phyloP scores from a whole-genome alignment of 805 yeast genomes.

The Jamesozyma rosinii region DNA sequence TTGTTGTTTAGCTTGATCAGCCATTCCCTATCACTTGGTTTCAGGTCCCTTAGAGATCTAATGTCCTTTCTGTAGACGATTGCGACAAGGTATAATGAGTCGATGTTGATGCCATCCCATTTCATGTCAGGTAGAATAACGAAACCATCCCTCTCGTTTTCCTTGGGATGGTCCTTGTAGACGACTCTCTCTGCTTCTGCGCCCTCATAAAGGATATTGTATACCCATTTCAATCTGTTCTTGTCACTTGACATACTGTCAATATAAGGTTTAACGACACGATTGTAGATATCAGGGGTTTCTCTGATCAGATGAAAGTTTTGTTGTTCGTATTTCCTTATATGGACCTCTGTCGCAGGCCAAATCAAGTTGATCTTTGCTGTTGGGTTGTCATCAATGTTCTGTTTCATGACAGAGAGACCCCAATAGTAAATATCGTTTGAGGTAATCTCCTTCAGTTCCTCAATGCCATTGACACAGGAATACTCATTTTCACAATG shows the following conservation, averaged over 20 bases:
- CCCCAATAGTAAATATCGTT: conserved; percentile 90
- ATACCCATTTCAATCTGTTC: conserved; percentile 79
- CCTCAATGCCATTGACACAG: conserved; percentile 24
- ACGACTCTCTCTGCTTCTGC: conserved; percentile 80
- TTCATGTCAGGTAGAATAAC: conserved; percentile 89
- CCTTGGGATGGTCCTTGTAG: conserved; percentile 41
- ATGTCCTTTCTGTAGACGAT: conserved; percentile 64
- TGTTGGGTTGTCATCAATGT: conserved; percentile 41
- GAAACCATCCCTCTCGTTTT: conserved; percentile 44
- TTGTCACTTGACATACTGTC: conserved; percentile 52
- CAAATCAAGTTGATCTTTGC: conserved; percentile 69
- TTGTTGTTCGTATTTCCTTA: conserved; percentile 59
- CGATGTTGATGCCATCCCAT: conserved; percentile 75
- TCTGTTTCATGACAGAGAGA: conserved; percentile 40
- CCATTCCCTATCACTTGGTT: conserved; percentile 47
- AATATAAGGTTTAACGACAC: conserved; percentile 67
- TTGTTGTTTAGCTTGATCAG: conserved; percentile 39
- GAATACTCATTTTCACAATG: conserved; percentile 22
- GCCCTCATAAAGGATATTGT: conserved; percentile 69
- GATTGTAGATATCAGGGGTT: conserved; percentile 64
- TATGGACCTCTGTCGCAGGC: conserved; percentile 84
- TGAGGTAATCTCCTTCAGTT: conserved; percentile 37
- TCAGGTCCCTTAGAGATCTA: conserved; percentile 67
- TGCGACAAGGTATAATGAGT: conserved; percentile 66
- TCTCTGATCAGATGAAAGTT: conserved; percentile 54